Percentiles rank a stretch among this genome's conserved stretches.
These are phyloP conservation scores for Heracleum sosnowskyi DNA, from an alignment of 129 eudicot genomes.

Conservation along the genomic window DNA sequence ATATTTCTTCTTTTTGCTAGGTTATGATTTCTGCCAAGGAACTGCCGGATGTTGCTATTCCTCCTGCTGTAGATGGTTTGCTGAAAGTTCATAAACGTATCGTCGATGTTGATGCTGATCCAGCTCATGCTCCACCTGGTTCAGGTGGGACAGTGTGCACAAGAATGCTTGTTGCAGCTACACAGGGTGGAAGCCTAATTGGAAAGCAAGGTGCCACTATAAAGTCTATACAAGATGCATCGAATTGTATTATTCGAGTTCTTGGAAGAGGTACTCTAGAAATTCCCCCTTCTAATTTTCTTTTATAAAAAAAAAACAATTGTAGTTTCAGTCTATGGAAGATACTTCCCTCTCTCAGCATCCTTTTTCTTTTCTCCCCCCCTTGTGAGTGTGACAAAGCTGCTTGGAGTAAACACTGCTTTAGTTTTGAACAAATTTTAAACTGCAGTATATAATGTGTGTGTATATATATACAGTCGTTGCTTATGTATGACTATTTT, in stretches of 20 bases:
- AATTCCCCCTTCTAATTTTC: neutral
- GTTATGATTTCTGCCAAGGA: constrained; percentile 89
- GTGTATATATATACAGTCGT: neutral
- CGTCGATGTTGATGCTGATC: constrained; percentile 44
- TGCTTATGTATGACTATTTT: neutral
- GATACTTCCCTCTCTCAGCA: neutral
- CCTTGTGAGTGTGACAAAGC: neutral
- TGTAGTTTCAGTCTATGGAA: neutral
- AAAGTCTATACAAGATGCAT: constrained; percentile 71
- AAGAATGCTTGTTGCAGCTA: constrained; percentile 74
- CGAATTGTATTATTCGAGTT: constrained; percentile 71
- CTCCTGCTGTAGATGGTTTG: constrained; percentile 94
- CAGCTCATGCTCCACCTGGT: constrained; percentile 48
- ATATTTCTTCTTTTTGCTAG: constrained; percentile 23
- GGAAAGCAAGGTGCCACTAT: constrained; percentile 91
- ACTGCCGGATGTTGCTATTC: constrained; percentile 58
- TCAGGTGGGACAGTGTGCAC: constrained; percentile 49
- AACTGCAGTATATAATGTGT: neutral
- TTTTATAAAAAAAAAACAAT: neutral
- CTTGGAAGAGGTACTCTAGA: constrained; percentile 66
- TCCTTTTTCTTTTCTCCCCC: neutral
- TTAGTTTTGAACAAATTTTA: neutral
- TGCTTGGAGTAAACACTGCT: neutral
- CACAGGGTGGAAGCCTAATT: constrained; percentile 89
- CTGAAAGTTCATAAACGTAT: constrained; percentile 73